phyloP scores from a whole-genome alignment of 768 basidiomycete species.

The Tulasnella sp. region DNA sequence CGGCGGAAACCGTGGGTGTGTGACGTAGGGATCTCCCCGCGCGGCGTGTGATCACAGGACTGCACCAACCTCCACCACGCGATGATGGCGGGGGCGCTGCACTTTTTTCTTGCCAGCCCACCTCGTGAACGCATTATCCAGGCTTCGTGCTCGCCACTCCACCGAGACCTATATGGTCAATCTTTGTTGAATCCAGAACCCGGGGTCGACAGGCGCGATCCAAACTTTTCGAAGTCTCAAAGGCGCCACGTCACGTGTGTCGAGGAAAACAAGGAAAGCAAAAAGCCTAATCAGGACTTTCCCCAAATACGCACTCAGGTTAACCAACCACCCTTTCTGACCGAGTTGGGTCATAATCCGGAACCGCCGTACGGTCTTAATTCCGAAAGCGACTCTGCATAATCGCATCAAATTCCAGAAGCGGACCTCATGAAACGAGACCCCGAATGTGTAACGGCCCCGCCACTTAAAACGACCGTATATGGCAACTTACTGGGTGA shows the following conservation, averaged over 20 bases:
- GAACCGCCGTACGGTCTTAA: too few species aligned
- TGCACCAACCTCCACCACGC: background rate
- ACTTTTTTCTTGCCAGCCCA: background rate
- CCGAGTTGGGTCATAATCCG: background rate
- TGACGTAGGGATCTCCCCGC: background rate
- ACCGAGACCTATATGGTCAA: background rate
- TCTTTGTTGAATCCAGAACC: constrained; percentile 1
- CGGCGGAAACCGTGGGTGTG: background rate
- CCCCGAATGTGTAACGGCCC: background rate
- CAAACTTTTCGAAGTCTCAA: background rate
- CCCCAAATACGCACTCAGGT: background rate
- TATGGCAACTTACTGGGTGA: background rate
- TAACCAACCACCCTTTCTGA: background rate
- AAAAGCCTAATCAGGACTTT: background rate
- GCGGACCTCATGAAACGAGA: background rate
- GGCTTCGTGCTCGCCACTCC: background rate
- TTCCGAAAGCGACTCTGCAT: background rate
- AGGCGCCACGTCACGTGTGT: background rate
- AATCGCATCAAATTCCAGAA: background rate
- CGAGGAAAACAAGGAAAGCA: background rate
- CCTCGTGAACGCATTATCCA: background rate
- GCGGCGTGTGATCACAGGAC: background rate
- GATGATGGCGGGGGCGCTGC: background rate
- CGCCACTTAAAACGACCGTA: background rate
- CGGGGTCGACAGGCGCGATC: background rate